Base-by-base conservation (phyloP, 805 yeast species). In the Yamadazyma laniorum region DNA sequence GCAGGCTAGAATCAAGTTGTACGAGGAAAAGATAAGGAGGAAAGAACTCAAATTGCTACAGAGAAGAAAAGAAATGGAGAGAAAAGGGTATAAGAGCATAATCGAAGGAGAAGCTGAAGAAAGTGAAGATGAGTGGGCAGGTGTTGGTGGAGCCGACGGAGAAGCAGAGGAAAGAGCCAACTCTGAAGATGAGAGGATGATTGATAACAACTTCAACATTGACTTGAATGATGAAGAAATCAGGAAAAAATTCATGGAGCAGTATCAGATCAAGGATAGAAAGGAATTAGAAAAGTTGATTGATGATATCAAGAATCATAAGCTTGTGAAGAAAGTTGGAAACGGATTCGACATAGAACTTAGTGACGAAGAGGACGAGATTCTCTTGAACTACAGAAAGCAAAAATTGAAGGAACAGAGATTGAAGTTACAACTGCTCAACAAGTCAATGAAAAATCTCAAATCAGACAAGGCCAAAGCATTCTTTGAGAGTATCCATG, bases 41-140 rank as follows among this genome's bases (percentile, higher is more conserved):
- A 50, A 56, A 39, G 74, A 69, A 42, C 54, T 68, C 29, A 53
- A 53, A 37, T 42, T 50, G 3, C 53, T 67, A 15, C 56, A 53
- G 39, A 50, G 56, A 35, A 60, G 75, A 35, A 73, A 63, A 44
- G 85, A 79, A 44, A 59, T 82, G 67, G 83, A 75, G 44, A 63
- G 73, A 19, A 70, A 63, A 40, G 90, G 90, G 2, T 48, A 80
- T 14, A 70, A 70, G 37, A 68, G 75, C 18, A 72, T 86, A 37
- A 67, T 85, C 55, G 91, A 86, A 51, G 81, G 83, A 34, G 93
- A 85, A 65, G 95, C 95, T 30, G 89, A 77, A 49, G 95, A 86
- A 63, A 84, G 93, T 25, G 95, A 86, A 43, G 95, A 86, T 67
- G 95, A 86, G 64, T 86, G 88, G 85, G 75, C 75, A 34, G 95